A percentile compares a stretch with the other conserved stretches of the same genome.
Evolutionary conservation across 306 rosid genomes (phyloP).

Genomic region (Gillenia trifoliata): DNA sequence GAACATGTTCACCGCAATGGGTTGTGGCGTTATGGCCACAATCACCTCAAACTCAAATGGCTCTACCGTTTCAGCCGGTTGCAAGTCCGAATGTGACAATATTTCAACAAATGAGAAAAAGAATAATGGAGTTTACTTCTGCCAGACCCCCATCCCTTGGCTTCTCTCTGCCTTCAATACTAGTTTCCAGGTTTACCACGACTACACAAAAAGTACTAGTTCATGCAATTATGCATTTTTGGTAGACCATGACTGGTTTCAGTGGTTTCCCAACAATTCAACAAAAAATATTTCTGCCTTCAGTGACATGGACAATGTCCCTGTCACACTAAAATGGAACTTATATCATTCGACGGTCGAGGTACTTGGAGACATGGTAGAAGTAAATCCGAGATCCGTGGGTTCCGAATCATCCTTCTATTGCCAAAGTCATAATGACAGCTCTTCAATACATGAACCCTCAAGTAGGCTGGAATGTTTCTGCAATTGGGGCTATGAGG

Average conservation of each 20-base stretch:
- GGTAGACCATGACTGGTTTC: background rate
- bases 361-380: background rate
- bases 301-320: background rate
- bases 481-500: conserved; percentile 2
- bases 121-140: background rate
- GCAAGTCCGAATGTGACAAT: background rate
- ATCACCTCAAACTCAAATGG: background rate
- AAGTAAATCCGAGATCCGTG: background rate
- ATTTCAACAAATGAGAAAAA: background rate
- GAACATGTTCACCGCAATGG: background rate
- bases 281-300: background rate
- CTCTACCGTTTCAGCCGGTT: background rate
- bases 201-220: background rate
- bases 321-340: background rate
- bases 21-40: background rate
- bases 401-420: background rate
- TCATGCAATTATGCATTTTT: conserved; percentile 9
- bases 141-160: conserved; percentile 5
- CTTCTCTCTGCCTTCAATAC: background rate
- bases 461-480: background rate
- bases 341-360: background rate
- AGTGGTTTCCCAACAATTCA: background rate
- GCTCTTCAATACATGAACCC: background rate
- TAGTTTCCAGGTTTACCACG: background rate
- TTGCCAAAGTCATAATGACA: background rate